These are phyloP conservation scores for Vaccinium vitisidaea DNA, from an alignment of 148 eudicot genomes.

Conservation along the genomic window DNA sequence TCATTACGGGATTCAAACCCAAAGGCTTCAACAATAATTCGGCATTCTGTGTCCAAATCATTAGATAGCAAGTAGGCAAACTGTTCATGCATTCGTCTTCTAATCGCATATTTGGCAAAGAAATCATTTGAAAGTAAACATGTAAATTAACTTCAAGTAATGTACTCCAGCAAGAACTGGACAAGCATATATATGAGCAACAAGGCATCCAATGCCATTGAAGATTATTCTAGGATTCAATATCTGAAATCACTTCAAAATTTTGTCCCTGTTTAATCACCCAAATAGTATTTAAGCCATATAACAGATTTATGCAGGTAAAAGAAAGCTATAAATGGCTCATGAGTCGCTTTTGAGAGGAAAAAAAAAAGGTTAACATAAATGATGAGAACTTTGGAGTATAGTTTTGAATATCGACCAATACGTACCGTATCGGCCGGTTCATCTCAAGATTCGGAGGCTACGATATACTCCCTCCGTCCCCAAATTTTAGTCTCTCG, in stretches of 20 bases:
- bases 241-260: not conserved
- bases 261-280: not conserved
- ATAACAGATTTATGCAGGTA: not conserved
- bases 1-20: constrained; percentile 60
- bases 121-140: not conserved
- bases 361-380: not conserved
- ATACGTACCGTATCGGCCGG: too few species aligned
- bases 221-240: not conserved
- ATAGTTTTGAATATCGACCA: too few species aligned
- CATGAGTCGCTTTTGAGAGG: not conserved
- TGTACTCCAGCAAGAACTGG: not conserved
- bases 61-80: not conserved
- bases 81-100: not conserved
- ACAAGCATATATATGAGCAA: not conserved
- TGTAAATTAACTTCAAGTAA: not conserved
- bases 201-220: not conserved
- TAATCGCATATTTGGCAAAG: not conserved
- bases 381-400: not conserved
- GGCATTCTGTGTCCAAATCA: constrained; percentile 47
- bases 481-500: too few species aligned
- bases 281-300: not conserved
- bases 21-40: constrained; percentile 61
- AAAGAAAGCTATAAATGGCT: not conserved
- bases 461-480: too few species aligned
- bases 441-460: too few species aligned